phyloP scores from a whole-genome alignment of 2,329 filamentous ascomycete species.

The Sporothrix inflata region DNA sequence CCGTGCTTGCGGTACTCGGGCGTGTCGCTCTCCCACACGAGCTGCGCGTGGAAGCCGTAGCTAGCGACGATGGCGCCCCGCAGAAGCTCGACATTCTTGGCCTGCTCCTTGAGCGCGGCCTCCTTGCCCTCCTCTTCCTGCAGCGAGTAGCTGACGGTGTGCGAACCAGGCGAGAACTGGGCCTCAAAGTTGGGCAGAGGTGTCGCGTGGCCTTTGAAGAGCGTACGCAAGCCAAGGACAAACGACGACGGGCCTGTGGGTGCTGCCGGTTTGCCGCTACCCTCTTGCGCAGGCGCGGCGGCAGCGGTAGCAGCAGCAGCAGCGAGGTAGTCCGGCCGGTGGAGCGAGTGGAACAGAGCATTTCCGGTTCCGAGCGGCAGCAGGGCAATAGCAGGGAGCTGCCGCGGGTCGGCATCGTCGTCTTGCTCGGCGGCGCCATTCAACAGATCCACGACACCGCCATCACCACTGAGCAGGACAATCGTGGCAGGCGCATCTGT shows the following conservation, averaged over 20 bases:
- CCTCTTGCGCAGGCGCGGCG: slow-evolving; percentile 17
- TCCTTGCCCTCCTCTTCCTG: slow-evolving; percentile 27
- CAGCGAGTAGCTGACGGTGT: slow-evolving; percentile 47
- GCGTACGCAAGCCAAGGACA: slow-evolving; percentile 58
- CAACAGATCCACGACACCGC: slow-evolving; percentile 79
- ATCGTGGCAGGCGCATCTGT: slow-evolving; percentile 49
- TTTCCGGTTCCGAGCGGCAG: slow-evolving; percentile 69
- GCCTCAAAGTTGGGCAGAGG: slow-evolving; percentile 66
- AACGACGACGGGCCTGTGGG: slow-evolving; percentile 51
- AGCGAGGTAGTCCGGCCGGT: slow-evolving; percentile 58
- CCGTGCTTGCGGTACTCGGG: slow-evolving; percentile 77
- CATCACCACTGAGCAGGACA: slow-evolving; percentile 83
- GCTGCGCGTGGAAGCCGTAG: slow-evolving; percentile 85
- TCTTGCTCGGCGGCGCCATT: slow-evolving; percentile 55
- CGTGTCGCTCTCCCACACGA: slow-evolving; percentile 92
- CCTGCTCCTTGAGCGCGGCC: slow-evolving; percentile 26
- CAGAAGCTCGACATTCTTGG: slow-evolving; percentile 47
- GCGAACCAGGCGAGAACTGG: slow-evolving; percentile 62
- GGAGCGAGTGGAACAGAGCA: slow-evolving; percentile 64
- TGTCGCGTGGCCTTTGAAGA: slow-evolving; percentile 60
- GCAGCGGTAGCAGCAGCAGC: slow-evolving; percentile 34
- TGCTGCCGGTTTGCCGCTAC: slow-evolving; percentile 39
- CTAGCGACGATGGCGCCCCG: slow-evolving; percentile 81
- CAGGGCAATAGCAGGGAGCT: slow-evolving; percentile 52
- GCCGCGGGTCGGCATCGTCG: slow-evolving; percentile 31